phyloP scores from a whole-genome alignment of 176 grass and related monocot genomes.

The Sorghum bicolor region Sorghum_bicolor_NCBIv3 NC_012877.2:57180001-57180500 shows the following conservation, averaged over 20 bases:
- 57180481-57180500: constrained; percentile 96
- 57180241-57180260: constrained; percentile 85
- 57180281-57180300: constrained; percentile 21
- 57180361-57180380: constrained; percentile 7
- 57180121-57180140: not conserved
- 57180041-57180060: not conserved
- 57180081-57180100: not conserved
- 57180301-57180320: constrained; percentile 1
- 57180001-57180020: not conserved
- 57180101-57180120: constrained; percentile 8
- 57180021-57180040: not conserved
- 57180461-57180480: constrained; percentile 84
- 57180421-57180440: constrained; percentile 50
- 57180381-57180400: not conserved
- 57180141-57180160: not conserved
- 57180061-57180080: not conserved
- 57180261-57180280: constrained; percentile 69
- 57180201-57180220: constrained; percentile 73
- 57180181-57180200: constrained; percentile 94
- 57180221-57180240: constrained; percentile 87
- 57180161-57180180: constrained; percentile 58
- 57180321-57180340: constrained; percentile 19
- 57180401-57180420: not conserved
- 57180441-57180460: constrained; percentile 93
- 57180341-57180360: not conserved